These are phyloP conservation scores for Amauroascus verrucosus DNA, from an alignment of 2,329 filamentous ascomycete genomes.

Conservation along the genomic window DNA sequence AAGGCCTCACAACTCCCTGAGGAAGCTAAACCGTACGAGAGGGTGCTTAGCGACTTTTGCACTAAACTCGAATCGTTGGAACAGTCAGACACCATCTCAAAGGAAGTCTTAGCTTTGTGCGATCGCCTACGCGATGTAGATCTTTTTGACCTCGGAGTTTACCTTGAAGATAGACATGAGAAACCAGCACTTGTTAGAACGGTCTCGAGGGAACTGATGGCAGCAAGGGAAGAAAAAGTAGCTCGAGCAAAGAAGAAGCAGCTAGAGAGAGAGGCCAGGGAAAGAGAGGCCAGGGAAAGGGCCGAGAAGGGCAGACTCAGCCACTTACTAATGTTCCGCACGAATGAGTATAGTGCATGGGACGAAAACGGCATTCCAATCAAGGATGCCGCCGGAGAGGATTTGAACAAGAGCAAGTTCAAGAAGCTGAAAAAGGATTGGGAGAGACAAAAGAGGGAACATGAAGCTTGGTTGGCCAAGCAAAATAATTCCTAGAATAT, in stretches of 20 bases:
- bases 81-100: conserved; percentile 46
- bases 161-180: conserved; percentile 65
- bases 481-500: not conserved
- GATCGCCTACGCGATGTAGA: conserved; percentile 72
- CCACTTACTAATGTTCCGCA: conserved; percentile 49
- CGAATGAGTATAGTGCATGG: conserved; percentile 61
- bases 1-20: conserved; percentile 20
- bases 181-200: conserved; percentile 63
- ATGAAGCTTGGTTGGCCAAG: conserved; percentile 50
- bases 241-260: conserved; percentile 37
- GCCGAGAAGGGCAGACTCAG: conserved; percentile 48
- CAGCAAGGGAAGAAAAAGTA: conserved; percentile 42
- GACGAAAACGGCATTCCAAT: conserved; percentile 72
- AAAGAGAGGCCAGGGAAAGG: conserved; percentile 44
- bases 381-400: conserved; percentile 64
- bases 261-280: conserved; percentile 51
- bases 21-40: conserved; percentile 37
- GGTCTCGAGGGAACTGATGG: conserved; percentile 49
- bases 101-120: conserved; percentile 64
- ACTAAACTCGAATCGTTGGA: conserved; percentile 31
- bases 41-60: conserved; percentile 38
- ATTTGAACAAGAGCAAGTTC: conserved; percentile 64
- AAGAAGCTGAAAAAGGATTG: conserved; percentile 86
- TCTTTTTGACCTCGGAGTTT: conserved; percentile 72
- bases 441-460: conserved; percentile 78